Evolutionary conservation across 768 basidiomycete genomes (phyloP).

Genomic region (Atractiella rhizophila): DNA sequence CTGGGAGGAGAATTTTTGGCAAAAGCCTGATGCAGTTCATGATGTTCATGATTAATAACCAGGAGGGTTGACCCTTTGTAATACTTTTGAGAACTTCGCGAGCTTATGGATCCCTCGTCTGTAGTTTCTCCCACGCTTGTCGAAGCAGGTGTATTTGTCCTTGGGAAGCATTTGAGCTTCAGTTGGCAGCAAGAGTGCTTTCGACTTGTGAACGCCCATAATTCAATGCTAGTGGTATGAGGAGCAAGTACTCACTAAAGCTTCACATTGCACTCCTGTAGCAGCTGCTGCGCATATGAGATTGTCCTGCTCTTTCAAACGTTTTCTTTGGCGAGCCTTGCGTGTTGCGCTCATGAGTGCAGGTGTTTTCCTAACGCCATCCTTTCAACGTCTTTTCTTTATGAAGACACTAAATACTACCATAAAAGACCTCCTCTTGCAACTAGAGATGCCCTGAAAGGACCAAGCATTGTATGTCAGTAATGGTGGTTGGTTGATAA

Average conservation of each 20-base stretch:
- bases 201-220: slow-evolving; percentile 27
- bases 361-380: slow-evolving; percentile 52
- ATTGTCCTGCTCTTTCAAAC: slow-evolving; percentile 74
- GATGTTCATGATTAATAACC: too few species aligned
- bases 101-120: slow-evolving; percentile 89
- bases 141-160: slow-evolving; percentile 91
- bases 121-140: slow-evolving; percentile 32
- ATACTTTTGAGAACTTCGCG: slow-evolving; percentile 8
- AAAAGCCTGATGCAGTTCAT: too few species aligned
- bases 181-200: slow-evolving; percentile 61
- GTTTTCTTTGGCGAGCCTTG: slow-evolving; percentile 67
- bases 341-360: slow-evolving; percentile 77
- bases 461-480: slow-evolving; percentile 43
- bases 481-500: too few species aligned
- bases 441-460: slow-evolving; percentile 32
- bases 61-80: too few species aligned
- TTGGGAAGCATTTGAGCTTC: slow-evolving; percentile 73
- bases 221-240: not conserved
- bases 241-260: slow-evolving; percentile 35
- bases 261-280: slow-evolving; percentile 50
- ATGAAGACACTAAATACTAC: slow-evolving; percentile 23
- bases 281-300: slow-evolving; percentile 68
- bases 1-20: too few species aligned
- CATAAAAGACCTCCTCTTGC: slow-evolving; percentile 55
- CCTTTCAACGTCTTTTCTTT: not conserved